Conservation (phyloP, 116 monocot species). For the Phalaenopsis hybrid region DNA sequence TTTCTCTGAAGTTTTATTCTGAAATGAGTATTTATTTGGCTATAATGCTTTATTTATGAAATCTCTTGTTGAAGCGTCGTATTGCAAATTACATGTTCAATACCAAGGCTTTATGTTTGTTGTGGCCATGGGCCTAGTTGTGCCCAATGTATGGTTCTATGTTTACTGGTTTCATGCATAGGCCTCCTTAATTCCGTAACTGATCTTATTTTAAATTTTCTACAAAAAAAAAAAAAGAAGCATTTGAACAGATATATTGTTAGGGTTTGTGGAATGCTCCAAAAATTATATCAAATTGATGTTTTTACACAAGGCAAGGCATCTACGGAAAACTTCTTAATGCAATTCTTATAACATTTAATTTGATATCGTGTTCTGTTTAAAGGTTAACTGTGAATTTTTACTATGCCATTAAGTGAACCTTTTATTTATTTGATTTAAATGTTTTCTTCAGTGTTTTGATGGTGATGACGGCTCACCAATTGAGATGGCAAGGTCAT, state of each 20-base stretch:
- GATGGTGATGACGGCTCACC: conserved; percentile 45
- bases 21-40: background rate
- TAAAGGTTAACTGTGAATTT: background rate
- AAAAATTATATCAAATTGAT: background rate
- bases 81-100: background rate
- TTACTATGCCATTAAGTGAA: background rate
- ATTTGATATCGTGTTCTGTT: background rate
- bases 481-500: conserved; percentile 72
- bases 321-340: background rate
- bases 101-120: background rate
- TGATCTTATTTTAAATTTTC: background rate
- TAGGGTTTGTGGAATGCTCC: background rate
- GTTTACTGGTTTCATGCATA: background rate
- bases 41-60: background rate
- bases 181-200: background rate
- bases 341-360: background rate
- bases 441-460: conserved; percentile 27
- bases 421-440: conserved; percentile 11
- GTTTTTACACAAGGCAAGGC: background rate
- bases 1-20: background rate
- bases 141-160: background rate
- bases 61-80: background rate
- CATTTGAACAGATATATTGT: background rate
- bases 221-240: background rate
- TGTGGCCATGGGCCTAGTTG: background rate